Evolutionary conservation across 257 asterid species (phyloP), one percentile per base, ranked within the genome.

Genomic region (Catharanthus roseus): DNA sequence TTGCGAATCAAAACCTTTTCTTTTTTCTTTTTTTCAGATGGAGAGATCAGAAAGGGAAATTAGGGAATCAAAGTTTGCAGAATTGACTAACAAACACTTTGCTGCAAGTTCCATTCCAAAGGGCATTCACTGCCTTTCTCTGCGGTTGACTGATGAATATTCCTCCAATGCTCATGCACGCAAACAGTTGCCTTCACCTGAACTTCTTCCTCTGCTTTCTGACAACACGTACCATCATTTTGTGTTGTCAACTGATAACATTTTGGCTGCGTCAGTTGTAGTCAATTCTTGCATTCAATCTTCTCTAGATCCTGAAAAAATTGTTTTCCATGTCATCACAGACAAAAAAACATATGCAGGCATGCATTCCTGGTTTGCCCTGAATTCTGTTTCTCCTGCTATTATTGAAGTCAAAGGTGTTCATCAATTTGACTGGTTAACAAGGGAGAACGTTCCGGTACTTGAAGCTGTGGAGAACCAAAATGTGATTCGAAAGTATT

Each of bases 351-450:
- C 97, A 70, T 93, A 89, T 77, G 93, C 99, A 29, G 97, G 93
- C 83, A 93, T 93, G 97, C 99, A 93, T 81, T 89, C 99, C 41
- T 93, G 99, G 97, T 93, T 93, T 58, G 97, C 99, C 41, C 74
- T 93, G 80, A 90, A 93, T 84, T 84, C 95, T 23, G 66, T 86
- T 69, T 79, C 83, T 77, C 96, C 97, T 68, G 99, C 97, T 69
- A 84, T 89, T 69, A 81, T 93, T 77, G 99, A 93, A 85, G 96
- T 93, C 29, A 93, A 91, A 91, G 95, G 97, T 42, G 80, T 91
- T 75, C 99, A 95, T 85, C 97, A 91, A 76, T 95, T 91, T 84
- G 99, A 95, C 80, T 95, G 99, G 99, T 82, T 89, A 75, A 89
- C 96, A 39, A 86, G 96, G 78, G 97, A 91, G 86, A 95, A 95